phyloP scores from a whole-genome alignment of 345 rosid species.

The Brassica rapa region DNA sequence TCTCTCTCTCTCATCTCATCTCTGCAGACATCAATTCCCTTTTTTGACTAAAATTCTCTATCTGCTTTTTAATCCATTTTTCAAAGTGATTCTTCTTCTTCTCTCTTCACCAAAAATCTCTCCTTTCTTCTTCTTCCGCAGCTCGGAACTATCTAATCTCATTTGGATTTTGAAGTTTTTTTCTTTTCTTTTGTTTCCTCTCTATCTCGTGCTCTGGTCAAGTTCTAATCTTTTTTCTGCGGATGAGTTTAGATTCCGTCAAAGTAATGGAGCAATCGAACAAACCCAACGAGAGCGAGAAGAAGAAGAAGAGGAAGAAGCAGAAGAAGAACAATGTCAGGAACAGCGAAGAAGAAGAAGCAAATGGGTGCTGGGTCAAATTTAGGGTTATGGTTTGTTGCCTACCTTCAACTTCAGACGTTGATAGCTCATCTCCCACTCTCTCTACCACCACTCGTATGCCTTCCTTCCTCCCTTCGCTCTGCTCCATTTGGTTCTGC shows the following conservation, averaged over 20 bases:
- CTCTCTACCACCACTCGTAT: constrained; percentile 56
- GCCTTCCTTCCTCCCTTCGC: not conserved
- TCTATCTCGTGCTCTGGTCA: constrained; percentile 21
- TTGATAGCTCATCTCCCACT: constrained; percentile 55
- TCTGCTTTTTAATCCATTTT: constrained; percentile 2
- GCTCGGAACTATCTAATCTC: not conserved
- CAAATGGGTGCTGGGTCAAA: constrained; percentile 67
- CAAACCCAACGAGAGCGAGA: constrained; percentile 39
- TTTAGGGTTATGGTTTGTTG: constrained; percentile 62
- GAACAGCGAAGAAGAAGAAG: constrained; percentile 42
- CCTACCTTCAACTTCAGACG: constrained; percentile 74
- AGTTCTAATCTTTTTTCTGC: not conserved
- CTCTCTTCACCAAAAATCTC: constrained; percentile 2
- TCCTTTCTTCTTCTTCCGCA: not conserved
- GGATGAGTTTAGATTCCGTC: constrained; percentile 37
- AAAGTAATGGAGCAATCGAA: constrained; percentile 29
- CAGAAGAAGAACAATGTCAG: constrained; percentile 45
- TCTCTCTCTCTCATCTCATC: constrained; percentile 11
- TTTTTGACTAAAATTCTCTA: constrained; percentile 35
- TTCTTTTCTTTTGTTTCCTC: not conserved
- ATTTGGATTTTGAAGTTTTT: constrained; percentile 20
- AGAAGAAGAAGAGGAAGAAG: constrained; percentile 24
- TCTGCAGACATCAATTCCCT: constrained; percentile 39
- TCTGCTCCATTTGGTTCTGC: too few species aligned
- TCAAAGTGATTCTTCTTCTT: constrained; percentile 13